phyloP scores from a whole-genome alignment of 2,329 filamentous ascomycete species.

The Dothidotthia symphoricarpi region DNA sequence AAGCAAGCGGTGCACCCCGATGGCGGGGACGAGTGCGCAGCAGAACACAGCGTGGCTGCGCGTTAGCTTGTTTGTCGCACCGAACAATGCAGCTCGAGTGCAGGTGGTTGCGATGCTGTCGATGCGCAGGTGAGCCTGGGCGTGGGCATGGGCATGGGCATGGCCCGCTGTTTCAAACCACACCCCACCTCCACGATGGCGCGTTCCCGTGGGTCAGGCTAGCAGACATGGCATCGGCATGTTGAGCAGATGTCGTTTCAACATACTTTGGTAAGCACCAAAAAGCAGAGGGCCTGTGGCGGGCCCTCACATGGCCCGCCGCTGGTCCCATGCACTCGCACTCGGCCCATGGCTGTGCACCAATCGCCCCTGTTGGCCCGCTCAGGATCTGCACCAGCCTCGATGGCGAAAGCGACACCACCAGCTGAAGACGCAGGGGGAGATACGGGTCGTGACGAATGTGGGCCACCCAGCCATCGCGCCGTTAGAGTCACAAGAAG shows the following conservation, averaged over 20 bases:
- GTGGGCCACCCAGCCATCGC: constrained; percentile 7
- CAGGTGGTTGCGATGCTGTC: constrained; percentile 10
- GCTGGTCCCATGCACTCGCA: constrained; percentile 17
- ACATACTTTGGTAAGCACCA: constrained; percentile 11
- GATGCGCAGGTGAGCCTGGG: too few relatives aligned
- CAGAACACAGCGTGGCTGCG: constrained; percentile 27
- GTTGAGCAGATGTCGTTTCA: constrained; percentile 29
- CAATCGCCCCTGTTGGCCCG: constrained; percentile 33
- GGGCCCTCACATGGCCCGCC: constrained; percentile 29
- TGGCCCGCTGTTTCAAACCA: constrained; percentile 17
- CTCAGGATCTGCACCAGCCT: constrained; percentile 32
- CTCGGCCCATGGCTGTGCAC: constrained; percentile 16
- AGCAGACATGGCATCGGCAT: constrained; percentile 1
- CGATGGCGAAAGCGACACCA: constrained; percentile 19
- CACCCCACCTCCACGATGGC: constrained; percentile 18
- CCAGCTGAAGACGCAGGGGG: constrained; percentile 12
- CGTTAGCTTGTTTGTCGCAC: constrained; percentile 26
- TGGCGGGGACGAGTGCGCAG: constrained; percentile 17
- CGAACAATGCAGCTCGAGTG: constrained; percentile 26
- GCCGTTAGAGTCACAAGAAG: constrained; percentile 2
- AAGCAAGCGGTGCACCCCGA: constrained; percentile 16
- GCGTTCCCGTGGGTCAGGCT: constrained; percentile 9
- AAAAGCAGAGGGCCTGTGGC: constrained; percentile 31
- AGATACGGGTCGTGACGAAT: constrained; percentile 7
- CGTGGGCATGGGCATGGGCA: too few relatives aligned